Percentiles rank a stretch among this genome's conserved stretches.
Conservation (phyloP, 805 yeast species). For the Candida germanica region DNA sequence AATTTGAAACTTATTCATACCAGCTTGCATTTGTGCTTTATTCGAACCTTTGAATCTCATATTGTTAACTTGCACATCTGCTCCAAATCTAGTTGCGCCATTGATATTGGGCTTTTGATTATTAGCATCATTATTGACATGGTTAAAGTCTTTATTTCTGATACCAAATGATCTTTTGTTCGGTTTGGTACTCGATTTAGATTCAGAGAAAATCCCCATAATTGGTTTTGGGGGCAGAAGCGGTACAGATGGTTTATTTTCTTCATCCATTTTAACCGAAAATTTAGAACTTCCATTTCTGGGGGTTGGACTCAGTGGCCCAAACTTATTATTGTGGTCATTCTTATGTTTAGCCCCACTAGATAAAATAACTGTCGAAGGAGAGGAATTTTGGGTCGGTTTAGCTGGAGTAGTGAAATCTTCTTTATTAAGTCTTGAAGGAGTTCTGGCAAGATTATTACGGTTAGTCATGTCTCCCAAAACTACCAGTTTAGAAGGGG, state of each 20-base stretch:
- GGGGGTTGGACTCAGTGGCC: slow-evolving; percentile 41
- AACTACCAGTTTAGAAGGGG: slow-evolving; percentile 28
- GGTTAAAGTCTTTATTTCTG: not conserved
- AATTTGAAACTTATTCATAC: slow-evolving; percentile 46
- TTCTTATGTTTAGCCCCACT: slow-evolving; percentile 24
- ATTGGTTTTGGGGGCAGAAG: slow-evolving; percentile 4
- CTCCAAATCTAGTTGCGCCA: slow-evolving; percentile 5
- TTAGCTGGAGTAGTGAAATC: slow-evolving; percentile 34
- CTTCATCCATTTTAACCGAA: slow-evolving; percentile 23
- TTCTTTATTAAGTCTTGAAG: slow-evolving; percentile 3
- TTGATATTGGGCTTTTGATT: not conserved
- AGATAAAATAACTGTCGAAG: slow-evolving; percentile 41
- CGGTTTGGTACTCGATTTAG: slow-evolving; percentile 2
- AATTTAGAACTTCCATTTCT: slow-evolving; percentile 16
- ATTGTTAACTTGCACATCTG: slow-evolving; percentile 7
- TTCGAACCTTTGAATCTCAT: slow-evolving; percentile 16
- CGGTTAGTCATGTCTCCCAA: slow-evolving; percentile 24
- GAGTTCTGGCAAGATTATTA: slow-evolving; percentile 4
- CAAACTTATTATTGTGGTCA: not conserved
- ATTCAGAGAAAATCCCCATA: slow-evolving; percentile 8
- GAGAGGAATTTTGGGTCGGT: slow-evolving; percentile 33
- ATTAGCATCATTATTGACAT: not conserved
- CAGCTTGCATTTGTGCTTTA: slow-evolving; percentile 33
- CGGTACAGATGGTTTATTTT: not conserved
- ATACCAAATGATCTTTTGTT: not conserved